Percentiles rank a stretch among this genome's conserved stretches.
phyloP scores from a whole-genome alignment of 768 basidiomycete genomes.

The Leccinum barrowsii region DNA sequence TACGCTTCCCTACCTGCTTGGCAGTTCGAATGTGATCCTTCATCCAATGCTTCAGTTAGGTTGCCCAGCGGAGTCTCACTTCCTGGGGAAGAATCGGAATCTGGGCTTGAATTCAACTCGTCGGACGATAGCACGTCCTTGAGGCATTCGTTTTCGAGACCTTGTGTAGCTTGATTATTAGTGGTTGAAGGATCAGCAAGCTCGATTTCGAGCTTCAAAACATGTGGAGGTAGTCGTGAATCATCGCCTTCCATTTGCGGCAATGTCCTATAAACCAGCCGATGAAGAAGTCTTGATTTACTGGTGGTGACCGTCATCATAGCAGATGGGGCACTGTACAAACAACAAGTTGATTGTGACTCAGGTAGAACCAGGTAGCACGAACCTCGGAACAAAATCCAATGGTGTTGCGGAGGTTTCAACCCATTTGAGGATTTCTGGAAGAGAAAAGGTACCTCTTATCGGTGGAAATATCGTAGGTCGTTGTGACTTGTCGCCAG shows the following conservation, averaged over 20 bases:
- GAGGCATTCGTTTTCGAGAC: neutral
- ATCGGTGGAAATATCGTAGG: constrained; percentile 47
- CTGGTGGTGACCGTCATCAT: constrained; percentile 30
- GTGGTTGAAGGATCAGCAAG: constrained; percentile 10
- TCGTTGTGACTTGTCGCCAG: constrained; percentile 32
- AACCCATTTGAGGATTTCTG: constrained; percentile 46
- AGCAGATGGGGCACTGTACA: constrained; percentile 39
- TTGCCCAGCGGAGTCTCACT: neutral
- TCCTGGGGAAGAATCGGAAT: neutral
- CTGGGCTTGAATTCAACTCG: neutral
- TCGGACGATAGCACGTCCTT: neutral
- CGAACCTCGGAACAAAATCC: constrained; percentile 54
- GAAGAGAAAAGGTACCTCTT: constrained; percentile 37
- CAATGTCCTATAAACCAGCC: constrained; percentile 46
- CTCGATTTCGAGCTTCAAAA: constrained; percentile 41
- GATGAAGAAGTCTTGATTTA: constrained; percentile 39
- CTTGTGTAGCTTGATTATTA: neutral
- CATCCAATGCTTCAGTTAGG: neutral
- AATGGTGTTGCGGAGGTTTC: constrained; percentile 28
- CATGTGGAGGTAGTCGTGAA: constrained; percentile 11
- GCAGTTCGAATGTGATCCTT: constrained; percentile 24
- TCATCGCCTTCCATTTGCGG: constrained; percentile 11
- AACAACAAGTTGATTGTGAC: neutral
- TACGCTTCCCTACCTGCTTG: constrained; percentile 35
- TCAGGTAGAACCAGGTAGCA: neutral